Conservation (phyloP, 352 stramenopile genomes). For the Blastocystis sp. region DNA sequence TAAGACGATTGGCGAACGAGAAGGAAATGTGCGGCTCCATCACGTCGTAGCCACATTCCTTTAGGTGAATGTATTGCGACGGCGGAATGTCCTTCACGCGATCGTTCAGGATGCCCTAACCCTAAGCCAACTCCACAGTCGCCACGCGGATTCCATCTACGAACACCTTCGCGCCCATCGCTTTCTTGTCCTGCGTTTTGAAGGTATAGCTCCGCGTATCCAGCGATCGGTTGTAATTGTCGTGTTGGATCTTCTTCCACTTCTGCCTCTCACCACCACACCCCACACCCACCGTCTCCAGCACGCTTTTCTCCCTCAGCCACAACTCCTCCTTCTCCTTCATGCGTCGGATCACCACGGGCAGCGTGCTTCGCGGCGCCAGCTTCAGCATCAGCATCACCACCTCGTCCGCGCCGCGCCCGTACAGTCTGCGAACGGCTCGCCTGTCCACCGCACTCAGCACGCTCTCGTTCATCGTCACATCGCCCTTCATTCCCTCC, state of each 20-base stretch:
- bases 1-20: not conserved
- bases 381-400: slow-evolving; percentile 11
- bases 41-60: slow-evolving; percentile 3
- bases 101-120: not conserved
- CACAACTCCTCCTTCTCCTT: slow-evolving; percentile 31
- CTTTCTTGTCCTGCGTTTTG: slow-evolving; percentile 41
- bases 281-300: not conserved
- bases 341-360: slow-evolving; percentile 8
- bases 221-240: slow-evolving; percentile 36
- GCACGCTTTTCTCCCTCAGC: slow-evolving; percentile 13
- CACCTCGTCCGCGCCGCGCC: not conserved
- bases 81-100: not conserved
- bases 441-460: slow-evolving; percentile 14
- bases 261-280: not conserved
- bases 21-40: not conserved
- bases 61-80: slow-evolving; percentile 15
- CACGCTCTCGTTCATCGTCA: not conserved
- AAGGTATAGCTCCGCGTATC: slow-evolving; percentile 51
- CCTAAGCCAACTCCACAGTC: not conserved
- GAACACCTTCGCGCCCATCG: slow-evolving; percentile 15
- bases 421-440: slow-evolving; percentile 26
- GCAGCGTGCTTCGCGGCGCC: slow-evolving; percentile 20
- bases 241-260: slow-evolving; percentile 24
- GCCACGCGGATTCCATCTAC: not conserved
- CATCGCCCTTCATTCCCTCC: slow-evolving; percentile 74